Evolutionary conservation across 2,329 filamentous ascomycete species (phyloP).

Genomic region (Rutstroemia sp.): DNA sequence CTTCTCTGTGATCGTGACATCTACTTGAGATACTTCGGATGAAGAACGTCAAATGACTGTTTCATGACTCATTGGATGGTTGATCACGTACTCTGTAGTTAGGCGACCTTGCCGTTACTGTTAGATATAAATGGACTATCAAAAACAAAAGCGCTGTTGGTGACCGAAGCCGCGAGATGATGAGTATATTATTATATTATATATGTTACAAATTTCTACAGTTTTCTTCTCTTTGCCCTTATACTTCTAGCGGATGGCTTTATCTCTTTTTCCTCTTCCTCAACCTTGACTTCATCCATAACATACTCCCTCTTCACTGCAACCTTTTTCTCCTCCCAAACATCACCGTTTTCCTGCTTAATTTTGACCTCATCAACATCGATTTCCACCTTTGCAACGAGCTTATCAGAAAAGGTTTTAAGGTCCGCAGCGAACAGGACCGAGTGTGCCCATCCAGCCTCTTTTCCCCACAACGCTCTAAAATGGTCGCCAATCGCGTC

Average conservation of each 20-base stretch:
- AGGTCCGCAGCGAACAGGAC: conserved; percentile 94
- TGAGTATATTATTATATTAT: neutral
- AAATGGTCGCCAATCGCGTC: conserved; percentile 89
- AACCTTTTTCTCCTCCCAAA: conserved; percentile 18
- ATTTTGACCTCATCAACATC: conserved; percentile 36
- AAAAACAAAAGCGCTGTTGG: too few relatives aligned
- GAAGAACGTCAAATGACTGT: neutral
- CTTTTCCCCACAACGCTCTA: conserved; percentile 78
- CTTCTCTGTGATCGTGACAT: neutral
- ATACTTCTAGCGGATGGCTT: conserved; percentile 20
- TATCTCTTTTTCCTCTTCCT: conserved; percentile 15
- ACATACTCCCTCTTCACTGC: conserved; percentile 20
- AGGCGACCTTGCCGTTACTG: neutral
- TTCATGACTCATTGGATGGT: neutral
- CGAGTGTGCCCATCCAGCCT: conserved; percentile 96
- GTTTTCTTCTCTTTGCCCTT: conserved; percentile 23
- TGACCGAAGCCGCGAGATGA: too few relatives aligned
- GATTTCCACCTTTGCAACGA: conserved; percentile 38
- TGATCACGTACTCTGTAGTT: neutral
- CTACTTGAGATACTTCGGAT: neutral
- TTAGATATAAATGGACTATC: neutral
- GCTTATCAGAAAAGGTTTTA: conserved; percentile 67
- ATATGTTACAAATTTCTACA: conserved; percentile 5
- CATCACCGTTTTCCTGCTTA: conserved; percentile 25
- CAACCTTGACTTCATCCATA: conserved; percentile 15